Percentiles rank a stretch among this genome's conserved stretches.
Conservation (phyloP, 169 alveolate genomes). For the Plasmodium reichenowi region DNA sequence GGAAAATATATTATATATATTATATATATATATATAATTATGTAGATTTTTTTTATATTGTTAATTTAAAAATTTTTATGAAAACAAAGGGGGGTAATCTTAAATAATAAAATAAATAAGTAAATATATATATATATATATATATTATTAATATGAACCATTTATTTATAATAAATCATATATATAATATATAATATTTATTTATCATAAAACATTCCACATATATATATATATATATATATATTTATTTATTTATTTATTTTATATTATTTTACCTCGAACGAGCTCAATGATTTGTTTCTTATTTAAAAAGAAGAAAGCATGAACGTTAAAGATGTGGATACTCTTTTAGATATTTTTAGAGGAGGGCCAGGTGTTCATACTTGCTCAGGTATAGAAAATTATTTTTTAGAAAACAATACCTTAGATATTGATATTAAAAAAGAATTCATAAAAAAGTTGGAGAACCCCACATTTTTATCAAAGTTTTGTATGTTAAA, state of each 20-base stretch:
- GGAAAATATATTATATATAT: no score
- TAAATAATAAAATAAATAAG: no score
- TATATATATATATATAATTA: no score
- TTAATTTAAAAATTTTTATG: no score
- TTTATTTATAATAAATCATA: no score
- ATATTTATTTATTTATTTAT: not conserved
- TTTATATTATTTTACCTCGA: not conserved
- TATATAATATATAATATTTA: no score
- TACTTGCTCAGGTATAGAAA: constrained; percentile 23
- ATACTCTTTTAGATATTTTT: constrained; percentile 20
- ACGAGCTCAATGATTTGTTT: not conserved
- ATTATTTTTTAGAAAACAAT: constrained; percentile 36
- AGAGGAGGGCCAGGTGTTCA: constrained; percentile 71
- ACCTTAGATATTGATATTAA: constrained; percentile 32
- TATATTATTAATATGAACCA: no score
- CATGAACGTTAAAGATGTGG: not conserved
- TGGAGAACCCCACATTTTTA: constrained; percentile 23
- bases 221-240: no score
- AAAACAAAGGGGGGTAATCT: no score
- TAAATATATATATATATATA: no score
- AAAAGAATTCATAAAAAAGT: constrained; percentile 43
- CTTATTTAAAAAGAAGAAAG: not conserved
- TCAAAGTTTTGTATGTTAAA: constrained; percentile 33
- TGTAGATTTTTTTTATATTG: no score
- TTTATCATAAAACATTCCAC: no score